Evolutionary conservation across 2,329 filamentous ascomycete species (phyloP), one percentile per base, ranked within the genome.

Genomic region (Trichophyton verrucosum): DNA sequence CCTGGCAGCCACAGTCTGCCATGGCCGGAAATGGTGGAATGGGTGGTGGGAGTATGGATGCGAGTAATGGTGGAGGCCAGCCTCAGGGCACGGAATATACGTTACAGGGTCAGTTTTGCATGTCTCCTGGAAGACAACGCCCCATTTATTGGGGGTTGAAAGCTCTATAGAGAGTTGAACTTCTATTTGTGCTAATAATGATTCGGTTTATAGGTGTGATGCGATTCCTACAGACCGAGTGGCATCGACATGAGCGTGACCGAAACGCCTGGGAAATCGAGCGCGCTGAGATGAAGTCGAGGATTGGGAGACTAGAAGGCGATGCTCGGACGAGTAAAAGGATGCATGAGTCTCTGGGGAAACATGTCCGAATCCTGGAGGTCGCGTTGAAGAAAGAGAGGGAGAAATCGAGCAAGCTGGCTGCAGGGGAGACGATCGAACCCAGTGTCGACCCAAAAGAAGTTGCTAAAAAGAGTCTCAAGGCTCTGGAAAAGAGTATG

Each of bases 261-360:
- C 86, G 94, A 69, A 99, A 99, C 76, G 87, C 91, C 42, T 99
- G 94, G 94, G 94, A 99, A 75, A 99, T 99, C 72, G 94, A 99
- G 76, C 87, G 91, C 71, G 94, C 95, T 69, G 94, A 99, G 78
- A 97, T 99, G 94, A 96, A 95, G 79, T 91, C 89, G 67, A 86
- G 95, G 70, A 96, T 99, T 77, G 92, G 92, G 58, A 88, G 89
- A 69, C 83, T 97, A 65, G 94, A 99, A 76, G 94, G 94, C 60
- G 89, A 95, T 67, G 84, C 87, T 36, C 82, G 91, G 65, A 89
- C 92, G 66, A 87, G 89, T 58, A 94, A 95, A 75, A 87, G 89
- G 64, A 84, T 91, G 61, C 91, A 95, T 69, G 91, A 91, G 74
- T 89, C 91, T 38, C 77, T 96, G 60, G 91, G 89, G 72, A 91